Evolutionary conservation across 139 green algal species (phyloP), one percentile per base, ranked within the genome.

Genomic region (Tetraselmis chui): DNA sequence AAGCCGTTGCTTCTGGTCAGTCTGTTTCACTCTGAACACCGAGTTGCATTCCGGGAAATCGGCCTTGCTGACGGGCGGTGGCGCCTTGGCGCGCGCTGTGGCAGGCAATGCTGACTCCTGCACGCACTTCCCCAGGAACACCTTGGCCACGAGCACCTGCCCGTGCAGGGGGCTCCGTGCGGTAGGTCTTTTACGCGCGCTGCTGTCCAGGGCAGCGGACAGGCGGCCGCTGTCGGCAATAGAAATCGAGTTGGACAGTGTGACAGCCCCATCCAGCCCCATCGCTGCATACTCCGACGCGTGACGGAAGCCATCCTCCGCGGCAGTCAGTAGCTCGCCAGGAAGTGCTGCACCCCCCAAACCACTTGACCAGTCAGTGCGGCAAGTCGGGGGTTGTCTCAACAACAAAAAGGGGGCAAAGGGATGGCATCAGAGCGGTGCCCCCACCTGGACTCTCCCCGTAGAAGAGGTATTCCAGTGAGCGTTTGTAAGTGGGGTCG

Each of bases 391-490:
- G n/a, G n/a, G n/a, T n/a, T n/a, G n/a, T n/a, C n/a, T n/a, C n/a
- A n/a, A n/a, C n/a, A n/a, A n/a, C n/a, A n/a, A n/a, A n/a, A n/a
- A n/a, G n/a, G n/a, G n/a, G n/a, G n/a, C n/a, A n/a, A n/a, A n/a
- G n/a, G n/a, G n/a, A n/a, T n/a, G n/a, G n/a, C n/a, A n/a, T n/a
- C n/a, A n/a, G 28, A 24, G 25, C 5, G 26, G 74, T 25, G 2
- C 11, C 11, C 45, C 45, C 45, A 67, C 45, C 45, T 2, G 86
- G 89, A 80, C 88, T 80, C 79, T 93, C 86, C 2, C 87, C 86
- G 29, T 87, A 32, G 80, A 93, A 93, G 58, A 94, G 83, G 83
- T 94, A 93, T 83, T 94, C 91, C 75, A 90, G 79, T 1, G 83
- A 77, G 23, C 85, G 84, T 85, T 91, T 92, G 81, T 88, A 84